Conservation (phyloP, 768 basidiomycete species). For the Russula lepida region DNA sequence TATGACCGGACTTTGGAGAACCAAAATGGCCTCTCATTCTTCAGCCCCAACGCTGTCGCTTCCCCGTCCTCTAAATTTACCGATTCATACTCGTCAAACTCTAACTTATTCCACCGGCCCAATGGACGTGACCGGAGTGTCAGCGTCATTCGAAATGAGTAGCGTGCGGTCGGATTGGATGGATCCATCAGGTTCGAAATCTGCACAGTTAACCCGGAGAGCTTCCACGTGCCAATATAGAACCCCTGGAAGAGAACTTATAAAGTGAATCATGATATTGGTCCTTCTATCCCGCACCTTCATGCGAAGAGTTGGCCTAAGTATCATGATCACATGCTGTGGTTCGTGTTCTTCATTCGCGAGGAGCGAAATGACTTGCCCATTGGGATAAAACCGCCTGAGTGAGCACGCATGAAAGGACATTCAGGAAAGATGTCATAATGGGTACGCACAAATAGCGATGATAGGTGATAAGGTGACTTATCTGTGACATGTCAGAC, state of each 20-base stretch:
- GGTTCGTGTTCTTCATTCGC: constrained; percentile 71
- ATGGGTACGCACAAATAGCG: constrained; percentile 65
- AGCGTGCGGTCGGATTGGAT: constrained; percentile 33
- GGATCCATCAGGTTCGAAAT: constrained; percentile 58
- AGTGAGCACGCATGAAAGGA: neutral
- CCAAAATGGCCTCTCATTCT: constrained; percentile 87
- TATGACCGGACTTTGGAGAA: constrained; percentile 86
- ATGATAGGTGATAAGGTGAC: constrained; percentile 85
- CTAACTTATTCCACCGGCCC: constrained; percentile 81
- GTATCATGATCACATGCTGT: constrained; percentile 60
- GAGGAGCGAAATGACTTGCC: constrained; percentile 77
- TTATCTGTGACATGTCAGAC: constrained; percentile 41
- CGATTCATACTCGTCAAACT: constrained; percentile 64
- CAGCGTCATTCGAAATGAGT: constrained; percentile 69
- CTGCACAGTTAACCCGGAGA: constrained; percentile 52
- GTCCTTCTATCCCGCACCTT: constrained; percentile 46
- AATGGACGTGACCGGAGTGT: constrained; percentile 63
- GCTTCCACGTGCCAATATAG: constrained; percentile 60
- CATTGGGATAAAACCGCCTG: constrained; percentile 83
- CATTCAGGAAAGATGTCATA: neutral
- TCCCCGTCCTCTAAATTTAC: constrained; percentile 74
- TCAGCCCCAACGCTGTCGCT: constrained; percentile 55
- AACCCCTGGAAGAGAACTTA: constrained; percentile 45
- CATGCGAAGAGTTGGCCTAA: constrained; percentile 70
- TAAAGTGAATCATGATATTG: neutral